phyloP scores from a whole-genome alignment of 371 early-diverging fungal species.

The Mortierella sp. region DNA sequence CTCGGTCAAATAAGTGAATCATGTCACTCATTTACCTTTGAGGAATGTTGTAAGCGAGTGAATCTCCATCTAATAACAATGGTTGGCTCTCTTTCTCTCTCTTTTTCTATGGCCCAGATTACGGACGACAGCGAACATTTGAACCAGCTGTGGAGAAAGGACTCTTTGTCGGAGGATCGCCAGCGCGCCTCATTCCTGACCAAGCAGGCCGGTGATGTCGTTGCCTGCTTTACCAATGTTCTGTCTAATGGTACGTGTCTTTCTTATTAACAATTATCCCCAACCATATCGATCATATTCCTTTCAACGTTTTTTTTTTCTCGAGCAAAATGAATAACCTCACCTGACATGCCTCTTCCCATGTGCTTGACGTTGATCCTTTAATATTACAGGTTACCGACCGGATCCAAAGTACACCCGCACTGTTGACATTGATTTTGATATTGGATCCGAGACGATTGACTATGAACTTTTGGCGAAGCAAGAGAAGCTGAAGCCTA shows the following conservation, averaged over 20 bases:
- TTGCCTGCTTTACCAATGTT: constrained; percentile 89
- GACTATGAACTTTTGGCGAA: constrained; percentile 76
- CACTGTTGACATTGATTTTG: constrained; percentile 80
- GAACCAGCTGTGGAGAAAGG: constrained; percentile 76
- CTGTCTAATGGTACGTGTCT: constrained; percentile 71
- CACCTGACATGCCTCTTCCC: neutral
- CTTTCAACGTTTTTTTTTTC: neutral
- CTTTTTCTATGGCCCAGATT: constrained; percentile 56
- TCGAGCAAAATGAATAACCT: neutral
- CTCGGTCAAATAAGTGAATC: neutral
- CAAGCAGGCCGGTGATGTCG: constrained; percentile 85
- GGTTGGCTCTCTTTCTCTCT: neutral
- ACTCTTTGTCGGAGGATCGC: constrained; percentile 64
- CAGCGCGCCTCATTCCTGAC: constrained; percentile 76
- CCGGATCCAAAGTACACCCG: constrained; percentile 70
- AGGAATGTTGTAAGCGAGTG: neutral
- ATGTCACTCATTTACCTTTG: neutral
- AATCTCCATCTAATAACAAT: neutral
- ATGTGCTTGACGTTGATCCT: neutral
- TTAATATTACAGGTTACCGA: constrained; percentile 63
- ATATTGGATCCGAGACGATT: constrained; percentile 88
- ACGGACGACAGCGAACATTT: constrained; percentile 72
- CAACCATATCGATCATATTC: neutral
- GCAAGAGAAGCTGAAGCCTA: constrained; percentile 85
- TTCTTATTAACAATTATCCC: neutral